Conservation (phyloP, 768 basidiomycete genomes). For the Saitozyma podzolica region DNA sequence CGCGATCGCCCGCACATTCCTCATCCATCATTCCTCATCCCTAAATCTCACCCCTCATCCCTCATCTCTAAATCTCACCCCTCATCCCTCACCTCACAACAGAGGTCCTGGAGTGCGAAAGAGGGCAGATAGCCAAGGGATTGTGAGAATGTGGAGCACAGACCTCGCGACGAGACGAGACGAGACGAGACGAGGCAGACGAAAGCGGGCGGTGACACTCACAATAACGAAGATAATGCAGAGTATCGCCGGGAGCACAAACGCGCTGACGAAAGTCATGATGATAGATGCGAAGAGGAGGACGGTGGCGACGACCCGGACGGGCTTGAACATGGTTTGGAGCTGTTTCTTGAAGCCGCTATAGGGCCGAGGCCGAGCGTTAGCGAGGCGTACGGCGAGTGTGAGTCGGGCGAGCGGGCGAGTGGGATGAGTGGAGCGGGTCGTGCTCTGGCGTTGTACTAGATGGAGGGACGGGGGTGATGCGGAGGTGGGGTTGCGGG, state of each 20-base stretch:
- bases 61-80: too few relatives aligned
- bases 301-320: slow-evolving; percentile 77
- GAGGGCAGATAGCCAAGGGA: too few relatives aligned
- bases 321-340: slow-evolving; percentile 92
- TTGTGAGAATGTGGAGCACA: too few relatives aligned
- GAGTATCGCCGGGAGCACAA: slow-evolving; percentile 57
- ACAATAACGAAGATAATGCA: slow-evolving; percentile 72
- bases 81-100: too few relatives aligned
- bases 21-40: too few relatives aligned
- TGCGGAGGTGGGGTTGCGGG: too few relatives aligned
- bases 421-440: neutral
- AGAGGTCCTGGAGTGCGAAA: too few relatives aligned
- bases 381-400: neutral
- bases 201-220: slow-evolving; percentile 9
- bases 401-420: neutral
- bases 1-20: too few relatives aligned
- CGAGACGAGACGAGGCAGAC: neutral
- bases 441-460: too few relatives aligned
- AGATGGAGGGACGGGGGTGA: too few relatives aligned
- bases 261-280: slow-evolving; percentile 82
- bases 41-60: too few relatives aligned
- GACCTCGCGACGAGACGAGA: too few relatives aligned
- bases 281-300: slow-evolving; percentile 75
- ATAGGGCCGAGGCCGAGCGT: neutral
- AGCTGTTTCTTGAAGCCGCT: slow-evolving; percentile 63